phyloP scores from a whole-genome alignment of 768 basidiomycete species.

The Dictyophora rubrovolvata region DNA sequence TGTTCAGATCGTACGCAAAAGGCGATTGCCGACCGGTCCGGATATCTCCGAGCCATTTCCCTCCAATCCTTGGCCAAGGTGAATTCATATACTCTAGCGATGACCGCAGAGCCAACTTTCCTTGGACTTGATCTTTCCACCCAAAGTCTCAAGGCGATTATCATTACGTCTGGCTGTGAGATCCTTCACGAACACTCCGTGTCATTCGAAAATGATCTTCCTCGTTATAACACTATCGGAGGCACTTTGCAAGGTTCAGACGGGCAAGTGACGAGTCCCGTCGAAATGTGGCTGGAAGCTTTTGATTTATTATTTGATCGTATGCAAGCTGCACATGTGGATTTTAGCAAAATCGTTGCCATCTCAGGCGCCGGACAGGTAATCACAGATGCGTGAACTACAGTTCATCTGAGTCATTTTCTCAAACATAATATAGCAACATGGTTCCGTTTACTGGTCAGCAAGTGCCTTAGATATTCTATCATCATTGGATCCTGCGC shows the following conservation, averaged over 20 bases:
- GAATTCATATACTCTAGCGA: neutral
- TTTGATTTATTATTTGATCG: slow-evolving; percentile 65
- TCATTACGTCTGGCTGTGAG: slow-evolving; percentile 46
- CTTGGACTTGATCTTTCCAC: slow-evolving; percentile 84
- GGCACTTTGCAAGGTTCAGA: slow-evolving; percentile 56
- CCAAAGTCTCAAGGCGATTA: slow-evolving; percentile 71
- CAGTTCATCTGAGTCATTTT: neutral
- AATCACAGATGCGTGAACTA: slow-evolving; percentile 11
- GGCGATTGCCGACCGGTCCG: neutral
- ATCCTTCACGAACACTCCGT: slow-evolving; percentile 63
- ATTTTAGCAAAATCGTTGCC: slow-evolving; percentile 46
- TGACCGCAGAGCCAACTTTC: slow-evolving; percentile 28
- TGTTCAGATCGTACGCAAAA: too few relatives aligned
- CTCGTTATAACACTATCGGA: slow-evolving; percentile 53
- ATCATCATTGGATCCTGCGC: slow-evolving; percentile 38
- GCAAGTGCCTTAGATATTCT: slow-evolving; percentile 40
- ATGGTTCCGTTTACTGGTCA: slow-evolving; percentile 82
- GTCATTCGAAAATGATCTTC: slow-evolving; percentile 72
- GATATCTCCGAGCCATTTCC: neutral
- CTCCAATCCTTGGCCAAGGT: neutral
- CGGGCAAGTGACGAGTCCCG: slow-evolving; percentile 73
- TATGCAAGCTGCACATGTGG: slow-evolving; percentile 48
- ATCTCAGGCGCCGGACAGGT: slow-evolving; percentile 78
- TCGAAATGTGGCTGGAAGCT: slow-evolving; percentile 79
- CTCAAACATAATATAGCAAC: slow-evolving; percentile 43